These are phyloP conservation scores for Sphagnum contortum DNA, from an alignment of 225 moss, liverwort and hornwort species.

Conservation along the genomic window DNA sequence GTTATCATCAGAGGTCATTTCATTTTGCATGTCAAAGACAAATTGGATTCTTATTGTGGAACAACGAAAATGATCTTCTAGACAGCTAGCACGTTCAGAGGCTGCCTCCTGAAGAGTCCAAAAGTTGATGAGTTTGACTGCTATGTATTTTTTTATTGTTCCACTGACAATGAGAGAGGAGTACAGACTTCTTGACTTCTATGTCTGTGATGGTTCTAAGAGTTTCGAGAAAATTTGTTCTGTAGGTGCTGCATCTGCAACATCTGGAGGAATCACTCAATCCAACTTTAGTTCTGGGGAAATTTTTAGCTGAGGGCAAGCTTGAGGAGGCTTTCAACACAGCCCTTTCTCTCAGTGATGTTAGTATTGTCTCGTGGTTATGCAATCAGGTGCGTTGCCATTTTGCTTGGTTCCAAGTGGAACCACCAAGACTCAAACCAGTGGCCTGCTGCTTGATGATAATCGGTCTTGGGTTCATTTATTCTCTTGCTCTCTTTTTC, in stretches of 20 bases:
- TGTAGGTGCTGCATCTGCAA: slow-evolving; percentile 39
- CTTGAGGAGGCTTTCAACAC: slow-evolving; percentile 61
- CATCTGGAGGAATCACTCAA: slow-evolving; percentile 52
- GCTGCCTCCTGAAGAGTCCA: background rate
- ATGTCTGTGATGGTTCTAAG: too few species aligned
- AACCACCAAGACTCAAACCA: too few species aligned
- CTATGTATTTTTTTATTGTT: background rate
- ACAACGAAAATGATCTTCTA: background rate
- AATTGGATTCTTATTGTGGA: too few species aligned
- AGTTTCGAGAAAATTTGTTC: too few species aligned
- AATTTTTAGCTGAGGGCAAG: slow-evolving; percentile 42
- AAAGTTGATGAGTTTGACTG: background rate
- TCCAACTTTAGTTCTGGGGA: slow-evolving; percentile 51
- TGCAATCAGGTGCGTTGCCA: slow-evolving; percentile 38
- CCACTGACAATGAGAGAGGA: background rate
- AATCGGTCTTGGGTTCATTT: too few species aligned
- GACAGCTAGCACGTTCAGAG: background rate
- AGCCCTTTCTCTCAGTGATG: slow-evolving; percentile 53
- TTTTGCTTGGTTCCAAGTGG: background rate
- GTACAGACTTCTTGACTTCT: background rate
- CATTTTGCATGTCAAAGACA: too few species aligned
- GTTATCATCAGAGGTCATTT: too few species aligned
- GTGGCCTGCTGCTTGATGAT: too few species aligned
- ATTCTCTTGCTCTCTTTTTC: too few species aligned
- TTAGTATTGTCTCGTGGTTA: slow-evolving; percentile 57